Evolutionary conservation across 1,139 yeast species (phyloP).

Genomic region (Yamadazyma aaseri): DNA sequence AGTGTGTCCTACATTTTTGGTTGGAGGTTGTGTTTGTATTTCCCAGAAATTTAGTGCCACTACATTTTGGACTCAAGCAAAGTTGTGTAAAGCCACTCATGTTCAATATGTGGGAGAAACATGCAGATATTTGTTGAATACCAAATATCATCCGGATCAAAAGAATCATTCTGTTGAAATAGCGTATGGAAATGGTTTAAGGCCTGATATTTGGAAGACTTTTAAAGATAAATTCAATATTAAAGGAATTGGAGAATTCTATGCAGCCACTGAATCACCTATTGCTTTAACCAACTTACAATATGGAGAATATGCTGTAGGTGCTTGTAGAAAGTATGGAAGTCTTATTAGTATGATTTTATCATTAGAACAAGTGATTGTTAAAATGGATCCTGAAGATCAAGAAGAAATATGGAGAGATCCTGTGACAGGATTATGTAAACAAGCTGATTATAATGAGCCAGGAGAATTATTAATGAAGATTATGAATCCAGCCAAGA

Average conservation of each 20-base stretch:
- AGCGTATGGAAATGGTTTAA: slow-evolving; percentile 91
- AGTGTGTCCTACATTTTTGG: slow-evolving; percentile 64
- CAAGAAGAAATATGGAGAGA: slow-evolving; percentile 71
- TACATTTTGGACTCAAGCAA: slow-evolving; percentile 90
- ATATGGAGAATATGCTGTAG: slow-evolving; percentile 76
- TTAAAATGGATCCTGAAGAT: slow-evolving; percentile 80
- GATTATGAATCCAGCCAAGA: slow-evolving; percentile 60
- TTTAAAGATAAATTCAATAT: slow-evolving; percentile 79
- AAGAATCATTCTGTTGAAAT: slow-evolving; percentile 58
- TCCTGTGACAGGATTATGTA: slow-evolving; percentile 60
- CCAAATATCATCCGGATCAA: slow-evolving; percentile 69
- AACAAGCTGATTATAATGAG: slow-evolving; percentile 45
- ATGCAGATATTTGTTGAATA: slow-evolving; percentile 77
- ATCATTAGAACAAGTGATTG: slow-evolving; percentile 58
- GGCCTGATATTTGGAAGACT: slow-evolving; percentile 87
- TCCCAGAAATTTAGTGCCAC: slow-evolving; percentile 83
- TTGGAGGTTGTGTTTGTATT: slow-evolving; percentile 72
- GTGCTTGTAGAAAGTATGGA: slow-evolving; percentile 89
- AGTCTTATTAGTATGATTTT: slow-evolving; percentile 54
- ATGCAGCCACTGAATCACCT: slow-evolving; percentile 93
- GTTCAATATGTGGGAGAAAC: slow-evolving; percentile 96
- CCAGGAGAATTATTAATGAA: slow-evolving; percentile 89
- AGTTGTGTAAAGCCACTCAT: slow-evolving; percentile 67
- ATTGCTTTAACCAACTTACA: slow-evolving; percentile 85
- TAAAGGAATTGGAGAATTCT: slow-evolving; percentile 81